Conservation (phyloP, 257 asterid genomes). For the Ajuga chamaepitys region DNA sequence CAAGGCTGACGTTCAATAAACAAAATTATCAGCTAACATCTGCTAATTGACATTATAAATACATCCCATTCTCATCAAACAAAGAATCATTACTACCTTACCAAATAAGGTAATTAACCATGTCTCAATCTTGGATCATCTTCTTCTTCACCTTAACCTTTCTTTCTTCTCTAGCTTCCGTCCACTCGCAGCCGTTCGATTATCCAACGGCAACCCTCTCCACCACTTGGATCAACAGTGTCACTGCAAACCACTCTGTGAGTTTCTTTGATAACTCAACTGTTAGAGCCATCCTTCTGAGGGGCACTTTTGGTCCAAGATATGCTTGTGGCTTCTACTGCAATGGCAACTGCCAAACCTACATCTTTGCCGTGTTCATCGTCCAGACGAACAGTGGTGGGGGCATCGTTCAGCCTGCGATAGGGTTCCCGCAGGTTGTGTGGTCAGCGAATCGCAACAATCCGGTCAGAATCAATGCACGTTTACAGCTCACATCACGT, state of each 20-base stretch:
- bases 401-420: conserved; percentile 6
- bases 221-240: conserved; percentile 34
- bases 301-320: conserved; percentile 33
- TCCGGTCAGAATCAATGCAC: conserved; percentile 30
- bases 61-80: not conserved
- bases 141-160: not conserved
- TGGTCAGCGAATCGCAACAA: conserved; percentile 47
- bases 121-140: not conserved
- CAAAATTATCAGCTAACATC: not conserved
- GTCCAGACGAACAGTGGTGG: conserved; percentile 34
- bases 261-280: conserved; percentile 19
- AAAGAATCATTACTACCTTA: no score
- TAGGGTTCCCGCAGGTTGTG: conserved; percentile 43
- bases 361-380: conserved; percentile 33
- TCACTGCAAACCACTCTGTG: conserved; percentile 28
- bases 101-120: not conserved
- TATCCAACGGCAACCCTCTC: conserved; percentile 41
- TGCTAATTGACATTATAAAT: not conserved
- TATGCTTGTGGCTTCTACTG: conserved; percentile 45
- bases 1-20: not conserved
- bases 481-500: conserved; percentile 23
- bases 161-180: not conserved
- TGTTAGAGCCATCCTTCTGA: conserved; percentile 30
- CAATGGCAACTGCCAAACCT: conserved; percentile 30
- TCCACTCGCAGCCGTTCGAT: conserved; percentile 30